Conservation (phyloP, 441 rosid species). For the Adansonia madagascariensis region DNA sequence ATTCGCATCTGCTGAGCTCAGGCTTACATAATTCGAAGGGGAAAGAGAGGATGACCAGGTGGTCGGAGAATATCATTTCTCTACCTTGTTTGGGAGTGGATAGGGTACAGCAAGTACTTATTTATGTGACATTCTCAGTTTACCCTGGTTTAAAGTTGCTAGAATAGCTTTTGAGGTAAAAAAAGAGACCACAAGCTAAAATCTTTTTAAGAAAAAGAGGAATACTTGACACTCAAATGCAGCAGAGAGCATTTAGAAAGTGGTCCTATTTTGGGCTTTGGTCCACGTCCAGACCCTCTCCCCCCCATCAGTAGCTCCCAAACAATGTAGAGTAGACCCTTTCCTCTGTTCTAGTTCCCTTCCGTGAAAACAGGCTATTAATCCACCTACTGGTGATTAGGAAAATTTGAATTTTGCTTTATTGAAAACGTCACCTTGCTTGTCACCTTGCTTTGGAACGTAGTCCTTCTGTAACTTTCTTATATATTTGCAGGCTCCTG, state of each 20-base stretch:
- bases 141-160: background rate
- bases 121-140: background rate
- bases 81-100: background rate
- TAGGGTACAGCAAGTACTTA: background rate
- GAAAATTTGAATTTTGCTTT: background rate
- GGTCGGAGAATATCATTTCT: background rate
- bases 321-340: background rate
- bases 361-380: background rate
- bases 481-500: slow-evolving; percentile 71
- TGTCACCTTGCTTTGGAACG: slow-evolving; percentile 7
- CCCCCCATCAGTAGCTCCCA: background rate
- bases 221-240: background rate
- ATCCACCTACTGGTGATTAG: background rate
- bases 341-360: background rate
- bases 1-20: background rate
- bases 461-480: slow-evolving; percentile 8
- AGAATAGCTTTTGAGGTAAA: background rate
- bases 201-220: too few species aligned
- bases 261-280: background rate
- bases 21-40: slow-evolving; percentile 5
- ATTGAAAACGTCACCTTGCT: background rate
- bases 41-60: background rate
- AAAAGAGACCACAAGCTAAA: background rate
- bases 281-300: background rate
- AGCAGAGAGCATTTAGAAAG: background rate